phyloP scores from a whole-genome alignment of 116 monocot species.

The Dioscorea cayenensis region DNA sequence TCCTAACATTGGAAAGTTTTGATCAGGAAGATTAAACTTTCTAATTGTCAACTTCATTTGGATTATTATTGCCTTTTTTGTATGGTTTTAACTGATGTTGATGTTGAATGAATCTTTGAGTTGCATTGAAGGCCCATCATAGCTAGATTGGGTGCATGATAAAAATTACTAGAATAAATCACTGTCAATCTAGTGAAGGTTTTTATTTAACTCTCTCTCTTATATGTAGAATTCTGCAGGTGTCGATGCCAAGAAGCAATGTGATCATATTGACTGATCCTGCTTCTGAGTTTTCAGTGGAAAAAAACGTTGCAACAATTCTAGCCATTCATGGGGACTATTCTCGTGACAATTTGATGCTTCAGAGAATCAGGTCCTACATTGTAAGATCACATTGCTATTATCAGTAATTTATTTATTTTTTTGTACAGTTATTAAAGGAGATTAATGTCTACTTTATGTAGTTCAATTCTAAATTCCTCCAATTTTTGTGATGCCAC shows the following conservation, averaged over 20 bases:
- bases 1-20: neutral
- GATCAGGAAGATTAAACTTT: neutral
- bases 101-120: neutral
- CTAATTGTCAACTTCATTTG: neutral
- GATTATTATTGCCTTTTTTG: neutral
- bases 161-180: neutral
- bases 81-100: neutral
- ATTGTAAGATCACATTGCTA: conserved; percentile 48
- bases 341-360: conserved; percentile 79
- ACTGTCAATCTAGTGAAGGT: neutral
- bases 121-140: too few species aligned
- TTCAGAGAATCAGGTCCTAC: conserved; percentile 90
- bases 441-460: too few species aligned
- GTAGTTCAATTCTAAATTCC: too few species aligned
- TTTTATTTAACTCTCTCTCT: conserved; percentile 46
- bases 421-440: neutral
- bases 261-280: conserved; percentile 82
- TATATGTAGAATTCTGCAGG: conserved; percentile 78
- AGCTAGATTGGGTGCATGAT: neutral
- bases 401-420: neutral
- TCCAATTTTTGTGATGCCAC: too few species aligned
- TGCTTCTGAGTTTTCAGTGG: conserved; percentile 40
- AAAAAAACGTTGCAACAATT: conserved; percentile 30
- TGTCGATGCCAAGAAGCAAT: conserved; percentile 81
- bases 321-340: conserved; percentile 77